Base-by-base conservation (phyloP, 805 yeast genomes). In the Tetrapisispora taiwanensis region DNA sequence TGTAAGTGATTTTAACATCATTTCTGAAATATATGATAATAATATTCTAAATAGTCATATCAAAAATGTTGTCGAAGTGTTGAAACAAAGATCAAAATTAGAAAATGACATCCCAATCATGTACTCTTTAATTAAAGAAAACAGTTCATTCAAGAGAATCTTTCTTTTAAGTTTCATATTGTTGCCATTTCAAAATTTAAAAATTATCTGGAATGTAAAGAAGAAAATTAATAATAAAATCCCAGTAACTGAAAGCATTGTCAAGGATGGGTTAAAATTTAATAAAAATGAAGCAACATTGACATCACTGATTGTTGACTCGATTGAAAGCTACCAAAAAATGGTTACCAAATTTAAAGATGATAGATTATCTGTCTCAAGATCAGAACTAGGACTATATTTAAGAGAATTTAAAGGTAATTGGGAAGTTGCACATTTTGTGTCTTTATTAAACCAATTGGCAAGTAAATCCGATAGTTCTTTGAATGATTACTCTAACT, bases 201-300 rank as follows among this genome's bases (percentile, higher is more conserved):
- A 43, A 36, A 51, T 59, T 19, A 50, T 58, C 37, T 56, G 59
- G 48, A 51, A 55, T 14, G 52, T 57, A 14, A 56, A 54, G 39
- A 59, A 59, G 37, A 54, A 53, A 30, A 18, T 51, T 13, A 58
- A 58, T 41, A 57, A 58, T 30, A 38, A 33, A n/a, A 39, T 48
- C 24, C 48, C 62, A 10, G 36, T 52, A 1, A 65, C 73, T 1
- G 75, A 72, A 37, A 53, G 73, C 31, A 71, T 84, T 8, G 60
- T 84, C 28, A 73, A 76, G 51, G 87, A 84, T 46, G 90, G 94
- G 0, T 59, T 89, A 30, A 81, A 83, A 55, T 70, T 76, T 45
- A 78, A 87, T 7, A 72, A 73, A 43, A 65, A 63, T 39, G 81
- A 77, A 37, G 75, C 76, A 15, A 79, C 73, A 2, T 62, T 67